Evolutionary conservation across 2,329 filamentous ascomycete genomes (phyloP).

Genomic region (Talaromyces marneffei): DNA sequence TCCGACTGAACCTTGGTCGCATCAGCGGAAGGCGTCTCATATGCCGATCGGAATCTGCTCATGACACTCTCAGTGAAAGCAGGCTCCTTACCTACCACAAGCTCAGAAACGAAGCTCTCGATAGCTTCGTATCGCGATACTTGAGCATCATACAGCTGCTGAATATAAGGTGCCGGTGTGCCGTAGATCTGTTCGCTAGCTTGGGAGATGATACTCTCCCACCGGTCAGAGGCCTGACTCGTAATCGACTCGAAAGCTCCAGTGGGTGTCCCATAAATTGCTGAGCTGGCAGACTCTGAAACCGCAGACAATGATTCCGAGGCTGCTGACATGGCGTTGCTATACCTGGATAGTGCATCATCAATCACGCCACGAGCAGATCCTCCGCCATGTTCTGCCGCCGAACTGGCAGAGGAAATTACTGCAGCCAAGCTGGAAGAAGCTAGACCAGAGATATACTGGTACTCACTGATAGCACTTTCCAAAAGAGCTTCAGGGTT

Average conservation of each 20-base stretch:
- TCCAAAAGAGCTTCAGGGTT: constrained; percentile 32
- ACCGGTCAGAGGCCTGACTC: constrained; percentile 55
- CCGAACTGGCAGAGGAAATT: constrained; percentile 37
- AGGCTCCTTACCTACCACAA: constrained; percentile 70
- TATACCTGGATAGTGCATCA: constrained; percentile 42
- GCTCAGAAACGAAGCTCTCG: constrained; percentile 66
- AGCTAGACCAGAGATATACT: constrained; percentile 32
- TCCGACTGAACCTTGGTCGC: constrained; percentile 31
- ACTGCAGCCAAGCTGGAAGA: constrained; percentile 38
- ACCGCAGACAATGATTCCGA: constrained; percentile 36
- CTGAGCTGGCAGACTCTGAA: constrained; percentile 39
- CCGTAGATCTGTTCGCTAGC: constrained; percentile 67
- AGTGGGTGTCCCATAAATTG: constrained; percentile 42
- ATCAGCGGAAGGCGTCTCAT: constrained; percentile 65
- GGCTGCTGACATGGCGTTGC: constrained; percentile 40
- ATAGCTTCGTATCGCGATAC: constrained; percentile 61
- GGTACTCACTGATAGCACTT: constrained; percentile 33
- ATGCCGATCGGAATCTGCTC: constrained; percentile 63
- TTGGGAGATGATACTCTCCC: constrained; percentile 58
- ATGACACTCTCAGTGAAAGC: constrained; percentile 77
- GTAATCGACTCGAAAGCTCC: constrained; percentile 44
- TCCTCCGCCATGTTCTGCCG: constrained; percentile 28
- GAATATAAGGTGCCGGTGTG: constrained; percentile 56
- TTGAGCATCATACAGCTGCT: constrained; percentile 46
- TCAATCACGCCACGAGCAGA: constrained; percentile 36